Percentiles rank a stretch among this genome's conserved stretches.
Evolutionary conservation across 2,329 filamentous ascomycete species (phyloP).

Genomic region (Sclerotinia spermophila): DNA sequence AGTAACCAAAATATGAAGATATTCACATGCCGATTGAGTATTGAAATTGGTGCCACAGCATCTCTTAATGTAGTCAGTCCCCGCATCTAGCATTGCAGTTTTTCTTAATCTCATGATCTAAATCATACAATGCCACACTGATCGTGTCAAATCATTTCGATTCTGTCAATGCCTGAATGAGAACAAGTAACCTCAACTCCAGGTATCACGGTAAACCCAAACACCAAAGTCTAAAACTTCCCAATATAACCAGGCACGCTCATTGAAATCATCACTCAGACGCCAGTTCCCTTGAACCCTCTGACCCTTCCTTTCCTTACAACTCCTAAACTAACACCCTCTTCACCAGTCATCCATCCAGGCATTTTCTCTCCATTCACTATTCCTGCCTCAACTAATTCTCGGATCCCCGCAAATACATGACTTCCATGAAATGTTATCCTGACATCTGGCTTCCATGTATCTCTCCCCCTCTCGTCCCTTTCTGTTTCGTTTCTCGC

Average conservation of each 20-base stretch:
- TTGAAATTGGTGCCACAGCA: background rate
- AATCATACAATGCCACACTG: background rate
- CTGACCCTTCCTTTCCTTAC: conserved; percentile 64
- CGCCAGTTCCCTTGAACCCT: conserved; percentile 53
- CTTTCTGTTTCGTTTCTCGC: conserved; percentile 25
- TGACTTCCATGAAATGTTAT: conserved; percentile 72
- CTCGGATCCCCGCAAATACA: conserved; percentile 75
- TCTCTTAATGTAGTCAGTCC: too few species aligned
- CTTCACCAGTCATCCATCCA: conserved; percentile 87
- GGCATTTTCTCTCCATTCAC: conserved; percentile 77
- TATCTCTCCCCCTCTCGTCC: conserved; percentile 5
- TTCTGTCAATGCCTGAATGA: background rate
- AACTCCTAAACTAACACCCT: conserved; percentile 70
- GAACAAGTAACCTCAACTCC: background rate
- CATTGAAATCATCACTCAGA: background rate
- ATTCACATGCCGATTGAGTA: background rate
- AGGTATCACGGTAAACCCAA: conserved; percentile 7
- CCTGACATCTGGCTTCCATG: conserved; percentile 57
- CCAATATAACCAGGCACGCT: background rate
- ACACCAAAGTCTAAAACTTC: background rate
- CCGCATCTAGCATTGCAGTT: background rate
- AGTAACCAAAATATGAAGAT: background rate
- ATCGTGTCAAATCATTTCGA: background rate
- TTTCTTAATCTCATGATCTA: background rate
- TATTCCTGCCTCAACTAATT: conserved; percentile 71